These are phyloP conservation scores for Suillus occidentalis DNA, from an alignment of 768 basidiomycete species.

Conservation along the genomic window DNA sequence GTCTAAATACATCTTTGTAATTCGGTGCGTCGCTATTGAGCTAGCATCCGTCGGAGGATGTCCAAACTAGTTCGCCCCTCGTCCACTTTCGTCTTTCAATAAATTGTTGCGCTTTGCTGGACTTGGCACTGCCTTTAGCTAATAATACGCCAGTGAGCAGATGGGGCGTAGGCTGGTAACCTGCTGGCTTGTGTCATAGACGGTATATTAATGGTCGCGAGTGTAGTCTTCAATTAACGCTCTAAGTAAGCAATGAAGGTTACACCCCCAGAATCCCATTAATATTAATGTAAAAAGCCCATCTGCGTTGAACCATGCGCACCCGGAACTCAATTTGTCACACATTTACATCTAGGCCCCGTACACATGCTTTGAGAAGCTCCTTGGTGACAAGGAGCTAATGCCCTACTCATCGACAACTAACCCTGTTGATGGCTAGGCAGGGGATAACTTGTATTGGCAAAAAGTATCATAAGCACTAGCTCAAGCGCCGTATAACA, in stretches of 20 bases:
- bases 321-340: not conserved
- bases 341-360: not conserved
- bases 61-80: not conserved
- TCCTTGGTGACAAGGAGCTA: not conserved
- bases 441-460: not conserved
- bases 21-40: not conserved
- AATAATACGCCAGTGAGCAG: too few species aligned
- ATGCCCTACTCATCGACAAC: too few species aligned
- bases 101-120: too few species aligned
- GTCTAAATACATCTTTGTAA: not conserved
- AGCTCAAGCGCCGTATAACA: not conserved
- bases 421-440: not conserved
- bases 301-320: not conserved
- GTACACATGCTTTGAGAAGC: not conserved
- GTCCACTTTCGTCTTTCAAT: not conserved
- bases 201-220: not conserved
- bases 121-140: not conserved
- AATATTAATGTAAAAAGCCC: not conserved
- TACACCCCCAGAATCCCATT: not conserved
- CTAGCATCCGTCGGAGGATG: not conserved
- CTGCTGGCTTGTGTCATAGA: not conserved
- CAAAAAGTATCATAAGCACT: not conserved
- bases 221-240: not conserved
- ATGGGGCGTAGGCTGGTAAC: not conserved
- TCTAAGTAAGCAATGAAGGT: not conserved